phyloP scores from a whole-genome alignment of 106 monocot genomes.

The Dendrobium nobile region DNA sequence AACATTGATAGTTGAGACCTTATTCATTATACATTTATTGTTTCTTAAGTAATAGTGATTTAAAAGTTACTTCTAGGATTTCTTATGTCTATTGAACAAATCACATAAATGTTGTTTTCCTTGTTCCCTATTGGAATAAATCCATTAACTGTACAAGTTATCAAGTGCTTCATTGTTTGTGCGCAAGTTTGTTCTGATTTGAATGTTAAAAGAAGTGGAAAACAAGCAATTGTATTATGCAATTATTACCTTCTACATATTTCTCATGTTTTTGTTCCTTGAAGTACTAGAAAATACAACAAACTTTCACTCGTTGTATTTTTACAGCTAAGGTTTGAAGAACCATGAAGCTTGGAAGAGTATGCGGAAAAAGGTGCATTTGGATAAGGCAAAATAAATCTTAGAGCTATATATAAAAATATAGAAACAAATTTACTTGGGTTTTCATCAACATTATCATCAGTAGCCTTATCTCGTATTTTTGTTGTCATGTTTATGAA shows the following conservation, averaged over 20 bases:
- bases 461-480: too few relatives aligned
- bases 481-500: too few relatives aligned
- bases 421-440: too few relatives aligned
- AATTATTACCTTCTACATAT: not conserved
- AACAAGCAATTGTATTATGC: not conserved
- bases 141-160: not conserved
- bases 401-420: too few relatives aligned
- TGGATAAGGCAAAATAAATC: too few relatives aligned
- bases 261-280: not conserved
- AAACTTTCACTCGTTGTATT: not conserved
- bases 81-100: not conserved
- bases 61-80: too few relatives aligned
- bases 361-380: not conserved
- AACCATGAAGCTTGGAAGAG: not conserved
- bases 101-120: not conserved
- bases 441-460: too few relatives aligned
- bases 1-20: not conserved
- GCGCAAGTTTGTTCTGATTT: not conserved
- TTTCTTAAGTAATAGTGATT: not conserved
- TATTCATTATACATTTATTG: not conserved
- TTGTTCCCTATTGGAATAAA: not conserved
- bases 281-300: too few relatives aligned
- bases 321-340: not conserved
- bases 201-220: not conserved
- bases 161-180: not conserved